Base-by-base conservation (phyloP, 768 basidiomycete species). In the Ramaria sp. region DNA sequence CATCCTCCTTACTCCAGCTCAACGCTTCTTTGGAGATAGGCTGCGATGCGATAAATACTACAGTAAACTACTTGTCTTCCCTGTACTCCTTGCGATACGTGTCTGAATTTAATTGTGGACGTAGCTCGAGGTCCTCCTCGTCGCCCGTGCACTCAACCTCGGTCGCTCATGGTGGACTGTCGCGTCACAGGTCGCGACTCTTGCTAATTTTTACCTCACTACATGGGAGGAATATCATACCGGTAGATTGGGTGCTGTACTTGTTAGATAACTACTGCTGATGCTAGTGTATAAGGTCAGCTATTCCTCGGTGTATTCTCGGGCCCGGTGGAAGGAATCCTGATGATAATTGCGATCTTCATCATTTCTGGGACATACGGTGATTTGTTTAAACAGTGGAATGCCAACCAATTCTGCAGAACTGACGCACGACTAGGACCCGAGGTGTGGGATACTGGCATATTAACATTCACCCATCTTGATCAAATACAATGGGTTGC, bases 81-180 rank as follows among this genome's bases (percentile, higher is more conserved):
- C 9, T 20, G 27, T 37, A 37, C 30, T 13, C 12, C 22, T 30
- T 19, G 37, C 49, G 17, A 31, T 50, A 34, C 59, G 51, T 56
- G 27, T 57, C 38, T 22, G 19, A 17, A 3, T 41, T 33, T 22
- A 30, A 24, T 15, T n/a, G 39, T 39, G 10, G 49, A 45, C 62
- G 19, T 64, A 94, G 91, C 79, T 99, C 24, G 95, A 93, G 70
- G 86, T 84, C 58, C 78, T 97, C 59, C 79, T 99, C 42, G 79
- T 81, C 6, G 75, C 83, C 7, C 81, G 88, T 27, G 94, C 96
- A 0, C 80, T 99, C 45, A 94, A 95, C 63, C 76, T 97, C 20
- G 91, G 90, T 12, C 77, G 93, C 19, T 92, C 91, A 0, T 98
- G 96, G 93, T 98, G 93, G 95, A 97, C 93, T 0, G 85, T 98